Evolutionary conservation across 768 basidiomycete species (phyloP).

Genomic region (Naganishia vaughanmartiniae): DNA sequence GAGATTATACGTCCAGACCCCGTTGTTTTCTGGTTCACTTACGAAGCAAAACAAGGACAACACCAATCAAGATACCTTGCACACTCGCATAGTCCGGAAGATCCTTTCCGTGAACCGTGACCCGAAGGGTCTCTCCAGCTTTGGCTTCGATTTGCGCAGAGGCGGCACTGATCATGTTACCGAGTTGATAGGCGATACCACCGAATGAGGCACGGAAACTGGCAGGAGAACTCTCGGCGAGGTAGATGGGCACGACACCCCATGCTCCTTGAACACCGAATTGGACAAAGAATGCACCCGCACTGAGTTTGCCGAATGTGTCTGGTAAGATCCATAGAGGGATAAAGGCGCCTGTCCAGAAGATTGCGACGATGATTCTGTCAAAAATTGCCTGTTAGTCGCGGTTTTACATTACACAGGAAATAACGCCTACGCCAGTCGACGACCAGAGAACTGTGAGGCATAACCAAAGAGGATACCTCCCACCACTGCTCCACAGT

Average conservation of each 20-base stretch:
- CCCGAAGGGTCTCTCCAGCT: conserved; percentile 65
- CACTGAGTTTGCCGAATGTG: conserved; percentile 65
- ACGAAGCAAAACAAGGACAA: conserved; percentile 64
- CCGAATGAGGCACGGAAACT: conserved; percentile 86
- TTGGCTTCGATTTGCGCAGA: conserved; percentile 75
- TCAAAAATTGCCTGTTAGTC: not conserved
- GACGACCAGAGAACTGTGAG: conserved; percentile 74
- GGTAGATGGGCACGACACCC: conserved; percentile 82
- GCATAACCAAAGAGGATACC: conserved; percentile 69
- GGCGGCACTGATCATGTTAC: conserved; percentile 61
- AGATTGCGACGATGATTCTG: conserved; percentile 36
- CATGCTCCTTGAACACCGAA: conserved; percentile 87
- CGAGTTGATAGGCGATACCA: conserved; percentile 78
- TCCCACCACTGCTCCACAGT: conserved; percentile 53
- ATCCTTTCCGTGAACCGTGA: conserved; percentile 7
- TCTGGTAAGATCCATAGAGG: conserved; percentile 75
- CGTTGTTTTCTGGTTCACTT: conserved; percentile 1
- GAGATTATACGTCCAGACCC: conserved; percentile 17
- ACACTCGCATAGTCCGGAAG: conserved; percentile 33
- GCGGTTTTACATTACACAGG: not conserved
- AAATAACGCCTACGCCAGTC: conserved; percentile 58
- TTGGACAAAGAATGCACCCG: conserved; percentile 65
- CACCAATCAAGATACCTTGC: conserved; percentile 66
- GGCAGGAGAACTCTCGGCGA: conserved; percentile 79
- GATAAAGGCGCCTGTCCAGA: conserved; percentile 47